Conservation (phyloP, 2,329 filamentous ascomycete species). For the Elsinoe batatas region DNA sequence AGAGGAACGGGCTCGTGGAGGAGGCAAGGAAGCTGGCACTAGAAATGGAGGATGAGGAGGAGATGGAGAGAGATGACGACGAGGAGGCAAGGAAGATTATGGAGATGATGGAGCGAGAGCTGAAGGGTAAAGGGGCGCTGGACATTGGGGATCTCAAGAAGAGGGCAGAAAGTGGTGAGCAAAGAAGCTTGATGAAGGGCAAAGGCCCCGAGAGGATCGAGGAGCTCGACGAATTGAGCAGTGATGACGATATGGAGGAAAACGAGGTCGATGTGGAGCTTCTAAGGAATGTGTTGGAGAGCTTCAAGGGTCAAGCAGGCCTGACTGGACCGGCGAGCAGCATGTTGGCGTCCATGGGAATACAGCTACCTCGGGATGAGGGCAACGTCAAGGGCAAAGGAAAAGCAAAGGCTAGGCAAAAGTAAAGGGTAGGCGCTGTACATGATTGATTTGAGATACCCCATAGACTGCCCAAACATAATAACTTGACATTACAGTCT, state of each 20-base stretch:
- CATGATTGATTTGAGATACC: constrained; percentile 6
- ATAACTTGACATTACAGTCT: not conserved
- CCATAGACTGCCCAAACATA: not conserved
- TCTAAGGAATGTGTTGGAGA: constrained; percentile 82
- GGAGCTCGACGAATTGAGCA: constrained; percentile 20
- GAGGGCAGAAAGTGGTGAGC: constrained; percentile 15
- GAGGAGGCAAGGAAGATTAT: constrained; percentile 57
- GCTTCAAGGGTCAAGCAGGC: constrained; percentile 82
- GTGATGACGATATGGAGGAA: constrained; percentile 42
- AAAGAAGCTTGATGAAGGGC: constrained; percentile 18
- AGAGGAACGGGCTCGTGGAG: constrained; percentile 25
- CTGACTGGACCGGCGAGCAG: constrained; percentile 80
- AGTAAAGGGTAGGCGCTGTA: not conserved
- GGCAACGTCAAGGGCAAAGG: constrained; percentile 29
- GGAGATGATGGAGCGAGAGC: constrained; percentile 61
- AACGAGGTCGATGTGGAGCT: constrained; percentile 78
- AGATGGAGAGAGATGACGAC: constrained; percentile 39
- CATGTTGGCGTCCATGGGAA: constrained; percentile 74
- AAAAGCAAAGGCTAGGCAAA: not conserved
- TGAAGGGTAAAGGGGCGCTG: constrained; percentile 59
- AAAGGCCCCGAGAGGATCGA: constrained; percentile 21
- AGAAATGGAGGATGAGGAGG: constrained; percentile 36
- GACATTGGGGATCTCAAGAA: constrained; percentile 30
- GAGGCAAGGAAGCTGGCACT: constrained; percentile 29
- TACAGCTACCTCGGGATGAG: constrained; percentile 72